These are phyloP conservation scores for Cryptosporidium parvum DNA, from an alignment of 169 alveolate genomes.

Conservation along the genomic window DNA sequence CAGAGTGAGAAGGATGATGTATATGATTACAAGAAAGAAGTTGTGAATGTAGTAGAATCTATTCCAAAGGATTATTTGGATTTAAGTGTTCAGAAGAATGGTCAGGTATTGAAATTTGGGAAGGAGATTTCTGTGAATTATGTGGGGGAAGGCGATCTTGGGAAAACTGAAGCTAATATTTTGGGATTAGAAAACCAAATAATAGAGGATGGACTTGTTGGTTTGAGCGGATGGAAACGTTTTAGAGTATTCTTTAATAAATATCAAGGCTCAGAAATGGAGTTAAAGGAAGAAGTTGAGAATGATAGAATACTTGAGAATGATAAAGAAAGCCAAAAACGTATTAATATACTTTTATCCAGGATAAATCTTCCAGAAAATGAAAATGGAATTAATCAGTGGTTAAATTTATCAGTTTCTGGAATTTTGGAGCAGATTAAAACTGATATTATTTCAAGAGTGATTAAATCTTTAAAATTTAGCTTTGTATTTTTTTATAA, in stretches of 20 bases:
- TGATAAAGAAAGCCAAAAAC: not conserved
- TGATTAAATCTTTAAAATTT: slow-evolving; percentile 33
- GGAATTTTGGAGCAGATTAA: slow-evolving; percentile 19
- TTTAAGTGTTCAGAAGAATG: not conserved
- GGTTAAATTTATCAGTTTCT: slow-evolving; percentile 4
- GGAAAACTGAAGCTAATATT: not conserved
- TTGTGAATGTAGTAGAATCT: not conserved
- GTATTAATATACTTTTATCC: slow-evolving; percentile 13
- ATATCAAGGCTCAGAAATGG: not conserved
- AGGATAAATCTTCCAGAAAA: slow-evolving; percentile 25
- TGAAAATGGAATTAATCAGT: slow-evolving; percentile 29
- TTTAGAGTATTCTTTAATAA: not conserved
- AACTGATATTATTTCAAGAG: slow-evolving; percentile 38
- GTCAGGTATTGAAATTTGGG: not conserved
- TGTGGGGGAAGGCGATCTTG: not conserved
- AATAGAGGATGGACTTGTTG: slow-evolving; percentile 38
- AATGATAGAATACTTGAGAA: not conserved
- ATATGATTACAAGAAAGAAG: not conserved
- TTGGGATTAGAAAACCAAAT: not conserved
- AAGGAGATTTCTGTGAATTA: not conserved
- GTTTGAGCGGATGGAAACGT: slow-evolving; percentile 45
- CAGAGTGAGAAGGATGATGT: not conserved
- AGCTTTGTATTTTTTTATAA: slow-evolving; percentile 53
- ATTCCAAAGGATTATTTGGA: not conserved
- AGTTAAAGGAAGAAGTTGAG: not conserved